A percentile compares a stretch with the other conserved stretches of the same genome.
Conservation (phyloP, 176 grass and related monocot genomes). For the Aegilops umbellulata region DNA sequence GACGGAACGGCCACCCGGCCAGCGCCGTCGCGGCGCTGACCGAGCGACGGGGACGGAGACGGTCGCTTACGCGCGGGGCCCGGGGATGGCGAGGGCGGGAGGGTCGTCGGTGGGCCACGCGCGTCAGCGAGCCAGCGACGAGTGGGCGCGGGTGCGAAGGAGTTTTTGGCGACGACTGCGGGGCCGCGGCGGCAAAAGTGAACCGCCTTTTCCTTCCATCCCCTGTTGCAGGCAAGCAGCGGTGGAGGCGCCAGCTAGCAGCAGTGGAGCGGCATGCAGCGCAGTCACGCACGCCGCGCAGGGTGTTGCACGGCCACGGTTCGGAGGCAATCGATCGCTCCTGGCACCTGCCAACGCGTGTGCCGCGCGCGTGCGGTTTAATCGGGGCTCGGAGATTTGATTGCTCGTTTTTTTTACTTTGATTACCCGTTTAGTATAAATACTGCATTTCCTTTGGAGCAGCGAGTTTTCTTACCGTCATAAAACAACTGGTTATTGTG, state of each 20-base stretch:
- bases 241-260: background rate
- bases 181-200: background rate
- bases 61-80: background rate
- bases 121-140: background rate
- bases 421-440: too few species aligned
- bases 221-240: background rate
- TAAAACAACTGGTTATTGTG: too few species aligned
- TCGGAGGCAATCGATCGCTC: background rate
- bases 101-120: background rate
- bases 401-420: too few species aligned
- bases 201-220: background rate
- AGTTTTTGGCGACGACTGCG: too few species aligned
- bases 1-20: background rate
- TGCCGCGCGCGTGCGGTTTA: too few species aligned
- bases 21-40: background rate
- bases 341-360: too few species aligned
- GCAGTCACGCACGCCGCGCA: too few species aligned
- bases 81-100: background rate
- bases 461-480: too few species aligned
- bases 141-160: background rate
- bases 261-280: too few species aligned
- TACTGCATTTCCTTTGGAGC: too few species aligned
- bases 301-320: too few species aligned
- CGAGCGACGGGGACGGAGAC: accelerated
- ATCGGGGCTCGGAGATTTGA: too few species aligned